A percentile compares a stretch with the other conserved stretches of the same genome.
Evolutionary conservation across 23 red algal species (phyloP).

Genomic region (Porphyridium purpureum): DNA sequence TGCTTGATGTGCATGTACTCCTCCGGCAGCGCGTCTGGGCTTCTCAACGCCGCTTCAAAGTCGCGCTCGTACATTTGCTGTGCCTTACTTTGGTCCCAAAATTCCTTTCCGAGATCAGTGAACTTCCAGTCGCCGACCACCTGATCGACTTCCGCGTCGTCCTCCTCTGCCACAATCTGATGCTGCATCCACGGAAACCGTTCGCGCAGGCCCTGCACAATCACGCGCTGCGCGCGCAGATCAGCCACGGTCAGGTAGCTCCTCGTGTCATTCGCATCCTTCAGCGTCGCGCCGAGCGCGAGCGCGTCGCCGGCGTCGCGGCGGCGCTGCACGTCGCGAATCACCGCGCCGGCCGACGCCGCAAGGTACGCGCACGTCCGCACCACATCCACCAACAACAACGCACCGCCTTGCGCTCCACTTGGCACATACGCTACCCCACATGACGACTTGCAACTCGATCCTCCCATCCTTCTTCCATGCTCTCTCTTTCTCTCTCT

Average conservation of each 20-base stretch:
- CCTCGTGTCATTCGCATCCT: conserved; percentile 9
- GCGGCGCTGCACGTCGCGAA: conserved; percentile 7
- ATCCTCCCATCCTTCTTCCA: too few relatives aligned
- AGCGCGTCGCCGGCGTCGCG: neutral
- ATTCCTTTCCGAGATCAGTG: too few relatives aligned
- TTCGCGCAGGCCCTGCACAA: neutral
- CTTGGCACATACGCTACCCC: too few relatives aligned
- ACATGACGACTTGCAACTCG: too few relatives aligned
- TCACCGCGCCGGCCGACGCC: too few relatives aligned
- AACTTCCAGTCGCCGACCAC: neutral
- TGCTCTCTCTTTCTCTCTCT: too few relatives aligned
- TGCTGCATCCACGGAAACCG: neutral
- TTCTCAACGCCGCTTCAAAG: too few relatives aligned
- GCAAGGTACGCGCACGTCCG: too few relatives aligned
- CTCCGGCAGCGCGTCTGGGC: neutral
- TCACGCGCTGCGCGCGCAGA: conserved; percentile 5
- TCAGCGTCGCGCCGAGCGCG: conserved; percentile 1
- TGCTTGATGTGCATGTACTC: neutral
- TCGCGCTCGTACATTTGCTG: too few relatives aligned
- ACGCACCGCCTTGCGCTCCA: too few relatives aligned
- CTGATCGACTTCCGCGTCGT: neutral
- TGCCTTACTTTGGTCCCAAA: too few relatives aligned
- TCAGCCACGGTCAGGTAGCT: conserved; percentile 12
- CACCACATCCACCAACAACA: too few relatives aligned
- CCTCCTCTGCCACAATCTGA: conserved; percentile 15